A percentile compares a stretch with the other conserved stretches of the same genome.
Evolutionary conservation across 352 stramenopile genomes (phyloP).

Genomic region (Thraustochytrium striatum): DNA sequence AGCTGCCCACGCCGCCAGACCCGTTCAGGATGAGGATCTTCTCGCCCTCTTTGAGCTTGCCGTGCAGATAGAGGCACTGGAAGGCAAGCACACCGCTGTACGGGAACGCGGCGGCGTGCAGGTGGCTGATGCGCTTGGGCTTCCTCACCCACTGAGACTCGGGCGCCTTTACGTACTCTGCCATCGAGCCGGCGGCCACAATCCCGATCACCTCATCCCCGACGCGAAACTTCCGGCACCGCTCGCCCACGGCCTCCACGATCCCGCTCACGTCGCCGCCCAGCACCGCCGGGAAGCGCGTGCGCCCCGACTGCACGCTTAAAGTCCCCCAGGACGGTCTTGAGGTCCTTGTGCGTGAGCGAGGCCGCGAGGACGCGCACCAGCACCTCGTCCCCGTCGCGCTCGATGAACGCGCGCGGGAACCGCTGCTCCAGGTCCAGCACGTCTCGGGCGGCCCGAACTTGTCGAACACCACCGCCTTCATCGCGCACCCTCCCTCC

Average conservation of each 20-base stretch:
- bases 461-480: constrained; percentile 37
- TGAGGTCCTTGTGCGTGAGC: constrained; percentile 5
- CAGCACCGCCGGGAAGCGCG: background rate
- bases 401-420: constrained; percentile 29
- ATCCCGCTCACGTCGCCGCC: constrained; percentile 28
- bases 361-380: constrained; percentile 32
- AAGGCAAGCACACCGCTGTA: constrained; percentile 30
- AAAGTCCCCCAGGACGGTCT: constrained; percentile 17
- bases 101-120: constrained; percentile 30
- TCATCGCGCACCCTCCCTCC: background rate
- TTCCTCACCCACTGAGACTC: constrained; percentile 26
- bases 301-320: background rate
- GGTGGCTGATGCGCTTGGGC: constrained; percentile 14
- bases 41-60: constrained; percentile 25
- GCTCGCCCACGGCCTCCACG: constrained; percentile 38
- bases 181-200: constrained; percentile 7
- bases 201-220: constrained; percentile 37
- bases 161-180: constrained; percentile 28
- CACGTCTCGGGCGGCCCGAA: background rate
- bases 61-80: constrained; percentile 39
- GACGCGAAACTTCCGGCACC: constrained; percentile 10
- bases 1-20: constrained; percentile 31
- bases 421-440: constrained; percentile 15
- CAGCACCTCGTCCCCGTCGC: background rate
- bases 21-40: constrained; percentile 37